A percentile compares a stretch with the other conserved stretches of the same genome.
phyloP scores from a whole-genome alignment of 1,139 yeast genomes.

The Scheffersomyces insectosa region DNA sequence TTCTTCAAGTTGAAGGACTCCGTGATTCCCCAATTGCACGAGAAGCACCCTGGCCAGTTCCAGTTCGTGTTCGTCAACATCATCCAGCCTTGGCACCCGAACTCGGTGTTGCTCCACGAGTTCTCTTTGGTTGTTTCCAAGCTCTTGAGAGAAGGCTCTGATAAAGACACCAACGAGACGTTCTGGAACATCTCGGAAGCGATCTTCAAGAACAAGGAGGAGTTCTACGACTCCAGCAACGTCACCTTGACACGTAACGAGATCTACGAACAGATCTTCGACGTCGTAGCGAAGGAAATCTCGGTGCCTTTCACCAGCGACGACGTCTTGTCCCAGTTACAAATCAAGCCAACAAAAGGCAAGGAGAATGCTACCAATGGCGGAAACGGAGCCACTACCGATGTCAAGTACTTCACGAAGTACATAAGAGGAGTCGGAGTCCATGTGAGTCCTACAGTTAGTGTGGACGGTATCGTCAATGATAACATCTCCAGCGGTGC shows the following conservation, averaged over 20 bases:
- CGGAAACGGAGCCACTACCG: conserved; percentile 62
- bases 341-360: conserved; percentile 21
- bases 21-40: conserved; percentile 55
- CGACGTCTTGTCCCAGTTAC: conserved; percentile 36
- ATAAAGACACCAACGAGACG: conserved; percentile 25
- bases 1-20: conserved; percentile 54
- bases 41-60: conserved; percentile 49
- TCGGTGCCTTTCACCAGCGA: conserved; percentile 36
- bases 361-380: conserved; percentile 41
- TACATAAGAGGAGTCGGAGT: conserved; percentile 76
- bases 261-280: conserved; percentile 55
- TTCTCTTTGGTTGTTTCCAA: conserved; percentile 69
- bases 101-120: conserved; percentile 67
- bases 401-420: conserved; percentile 72
- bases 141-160: conserved; percentile 44
- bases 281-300: conserved; percentile 43
- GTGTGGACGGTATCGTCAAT: conserved; percentile 63
- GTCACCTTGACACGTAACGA: conserved; percentile 55
- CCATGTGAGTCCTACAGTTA: conserved; percentile 84
- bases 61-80: conserved; percentile 65
- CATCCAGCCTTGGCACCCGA: conserved; percentile 87
- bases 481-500: conserved; percentile 40
- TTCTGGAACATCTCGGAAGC: conserved; percentile 66
- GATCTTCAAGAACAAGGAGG: conserved; percentile 52
- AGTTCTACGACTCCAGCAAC: conserved; percentile 65